Base-by-base conservation (phyloP, 2,329 filamentous ascomycete genomes). In the Macrophomina pseudophaseolina region DNA sequence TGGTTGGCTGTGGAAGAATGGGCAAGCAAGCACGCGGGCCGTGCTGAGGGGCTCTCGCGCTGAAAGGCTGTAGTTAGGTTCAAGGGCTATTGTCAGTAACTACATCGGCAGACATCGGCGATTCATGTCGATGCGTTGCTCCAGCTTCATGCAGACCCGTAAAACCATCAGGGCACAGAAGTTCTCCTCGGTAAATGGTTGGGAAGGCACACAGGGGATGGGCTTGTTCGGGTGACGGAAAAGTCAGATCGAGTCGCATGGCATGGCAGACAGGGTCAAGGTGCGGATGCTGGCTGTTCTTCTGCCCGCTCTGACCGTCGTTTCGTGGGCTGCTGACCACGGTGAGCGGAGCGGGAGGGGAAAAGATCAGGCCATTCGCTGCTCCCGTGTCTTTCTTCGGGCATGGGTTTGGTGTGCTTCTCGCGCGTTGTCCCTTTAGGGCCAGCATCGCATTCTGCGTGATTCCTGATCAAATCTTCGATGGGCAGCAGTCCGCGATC, bases 391-490 rank as follows among this genome's bases (percentile, higher is more conserved):
- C 35, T 38, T 4, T 23, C 23, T 23, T 23, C 23, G 23, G n/a
- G 32, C 35, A 30, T 23, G 49, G 49, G 30, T 52, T 52, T 16
- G 38, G 52, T 38, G 52, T 38, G 49, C 11, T 7, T 11, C n/a
- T 23, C 16, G 32, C 7, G 35, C 30, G n/a, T 16, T 42, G 38
- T 16, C 35, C 23, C 23, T 30, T 30, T n/a, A 18, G 54, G 56
- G 56, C 30, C 42, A 60, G 42, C 56, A 60, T 60, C 56, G 56
- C 35, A 60, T 48, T 59, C 18, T 46, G 14, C 5, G 14, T 16
- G 30, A 35, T 54, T 54, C 32, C 30, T 33, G 23, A 35, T 54
- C 30, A 16, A 42, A 28, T 42, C 38, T 28, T 58, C 53, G 56
- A 59, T 59, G 23, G 35, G 8, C 33, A 30, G 35, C 35, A 11